Base-by-base conservation (phyloP, 306 rosid species). In the Carpinus fangiana region DNA sequence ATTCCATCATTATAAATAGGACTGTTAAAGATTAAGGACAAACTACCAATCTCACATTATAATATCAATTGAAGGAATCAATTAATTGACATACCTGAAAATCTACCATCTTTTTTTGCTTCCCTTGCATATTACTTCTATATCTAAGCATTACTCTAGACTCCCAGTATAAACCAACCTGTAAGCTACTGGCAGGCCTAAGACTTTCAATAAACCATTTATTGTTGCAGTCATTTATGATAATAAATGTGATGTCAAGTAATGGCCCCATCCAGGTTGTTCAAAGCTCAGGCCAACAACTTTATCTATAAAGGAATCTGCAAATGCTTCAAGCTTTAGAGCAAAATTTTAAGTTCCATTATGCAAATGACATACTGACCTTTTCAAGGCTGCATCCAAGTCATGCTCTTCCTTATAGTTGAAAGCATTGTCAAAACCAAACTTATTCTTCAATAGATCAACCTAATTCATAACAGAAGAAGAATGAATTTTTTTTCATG, bases 341-440 rank as follows among this genome's bases (percentile, higher is more conserved):
- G 20, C 2, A 65, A 17, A 36, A 16, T 16, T 65, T 34, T 8
- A 36, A 65, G 14, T 8, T 17, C 71, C 71, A 1, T 2, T 36
- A 38, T 36, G 48, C 47, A 16, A 38, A 66, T 66, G 71, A 10
- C 50, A 38, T 48, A n/a, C 34, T 62, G 28, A 76, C 84, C 80
- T 81, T 62, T 59, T 61, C 59, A 81, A 54, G 12, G 81, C 47
- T 18, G 36, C 67, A 28, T 71, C 70, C 28, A 76, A 62, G 77
- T 81, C 73, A 0, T 31, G 18, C 50, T 76, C 81, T 81, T 81
- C 84, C 38, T 67, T 76, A 73, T 76, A 81, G 17, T 81, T 81
- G 41, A 76, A 76, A 50, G 38, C 77, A 5, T 75, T 28, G 38
- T 66, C 71, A 66, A 66, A 66, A 36, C 71, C 71, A 38, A 66